Evolutionary conservation across 768 basidiomycete species (phyloP).

Genomic region (Lactifluus piperatus): DNA sequence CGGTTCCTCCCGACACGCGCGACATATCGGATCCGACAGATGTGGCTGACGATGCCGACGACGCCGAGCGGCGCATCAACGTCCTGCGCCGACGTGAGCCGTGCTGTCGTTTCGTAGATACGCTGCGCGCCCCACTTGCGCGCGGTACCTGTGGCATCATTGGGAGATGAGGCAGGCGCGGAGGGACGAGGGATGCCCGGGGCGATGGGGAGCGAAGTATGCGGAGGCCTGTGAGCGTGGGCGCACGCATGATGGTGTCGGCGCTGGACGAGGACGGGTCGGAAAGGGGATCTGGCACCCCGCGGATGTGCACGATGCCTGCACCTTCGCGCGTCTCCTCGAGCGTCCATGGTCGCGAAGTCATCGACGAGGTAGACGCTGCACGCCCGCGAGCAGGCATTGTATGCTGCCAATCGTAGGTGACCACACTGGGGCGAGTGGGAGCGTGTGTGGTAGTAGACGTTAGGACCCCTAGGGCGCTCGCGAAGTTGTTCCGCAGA

Average conservation of each 20-base stretch:
- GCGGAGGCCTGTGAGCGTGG: neutral
- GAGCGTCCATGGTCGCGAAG: conserved; percentile 31
- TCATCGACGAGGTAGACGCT: neutral
- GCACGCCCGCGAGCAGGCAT: neutral
- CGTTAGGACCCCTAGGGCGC: conserved; percentile 11
- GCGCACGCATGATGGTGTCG: neutral
- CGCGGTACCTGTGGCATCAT: neutral
- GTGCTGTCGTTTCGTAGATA: conserved; percentile 1
- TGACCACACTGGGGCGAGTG: neutral
- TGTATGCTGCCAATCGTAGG: neutral
- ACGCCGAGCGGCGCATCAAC: neutral
- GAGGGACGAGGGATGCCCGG: neutral
- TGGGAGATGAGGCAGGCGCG: neutral
- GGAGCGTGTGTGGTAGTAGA: neutral
- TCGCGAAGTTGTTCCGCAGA: conserved; percentile 14
- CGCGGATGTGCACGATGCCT: conserved; percentile 33
- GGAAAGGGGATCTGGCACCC: neutral
- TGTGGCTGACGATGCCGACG: conserved; percentile 6
- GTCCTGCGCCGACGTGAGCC: conserved; percentile 1
- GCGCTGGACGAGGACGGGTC: neutral
- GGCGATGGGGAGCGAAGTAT: neutral
- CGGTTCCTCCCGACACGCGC: neutral
- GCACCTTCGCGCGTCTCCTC: conserved; percentile 34
- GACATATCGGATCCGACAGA: conserved; percentile 21
- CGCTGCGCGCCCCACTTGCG: neutral